These are phyloP conservation scores for Phytopythium helicoides DNA, from an alignment of 352 stramenopile species.

Conservation along the genomic window DNA sequence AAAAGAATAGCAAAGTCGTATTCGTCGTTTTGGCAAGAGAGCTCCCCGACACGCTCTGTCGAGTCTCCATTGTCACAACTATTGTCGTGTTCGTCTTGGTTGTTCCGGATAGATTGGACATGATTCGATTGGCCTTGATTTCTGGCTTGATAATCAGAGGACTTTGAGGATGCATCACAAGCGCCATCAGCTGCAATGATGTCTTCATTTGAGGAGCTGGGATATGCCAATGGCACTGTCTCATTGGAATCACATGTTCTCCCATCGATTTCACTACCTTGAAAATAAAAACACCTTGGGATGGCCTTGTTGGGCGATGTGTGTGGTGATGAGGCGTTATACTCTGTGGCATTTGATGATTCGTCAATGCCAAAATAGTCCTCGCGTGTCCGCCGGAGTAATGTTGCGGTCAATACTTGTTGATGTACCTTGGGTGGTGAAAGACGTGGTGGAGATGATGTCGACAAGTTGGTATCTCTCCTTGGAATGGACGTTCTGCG, in stretches of 20 bases:
- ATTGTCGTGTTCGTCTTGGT: neutral
- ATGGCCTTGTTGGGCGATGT: conserved; percentile 1
- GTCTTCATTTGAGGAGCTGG: no score
- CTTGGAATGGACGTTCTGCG: conserved; percentile 2
- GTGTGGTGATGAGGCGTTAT: neutral
- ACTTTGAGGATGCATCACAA: no score
- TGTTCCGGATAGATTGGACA: no score
- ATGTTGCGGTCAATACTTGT: conserved; percentile 1
- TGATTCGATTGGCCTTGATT: no score
- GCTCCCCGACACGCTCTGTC: conserved; percentile 46
- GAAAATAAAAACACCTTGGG: conserved; percentile 3
- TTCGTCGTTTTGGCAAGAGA: conserved; percentile 68
- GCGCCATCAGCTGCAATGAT: no score
- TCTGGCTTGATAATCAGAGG: no score
- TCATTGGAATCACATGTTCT: no score
- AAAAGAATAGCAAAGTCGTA: conserved; percentile 87
- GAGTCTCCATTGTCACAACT: neutral
- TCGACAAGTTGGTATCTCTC: neutral
- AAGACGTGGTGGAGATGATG: neutral
- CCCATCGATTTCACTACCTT: neutral
- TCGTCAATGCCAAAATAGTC: no score
- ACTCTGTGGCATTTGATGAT: no score
- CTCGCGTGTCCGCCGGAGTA: conserved; percentile 1
- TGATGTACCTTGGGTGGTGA: neutral
- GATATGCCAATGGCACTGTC: no score